Evolutionary conservation across 1,284 basidiomycete species (phyloP), one percentile per base, ranked within the genome.

Genomic region (Trametes versicolor): DNA sequence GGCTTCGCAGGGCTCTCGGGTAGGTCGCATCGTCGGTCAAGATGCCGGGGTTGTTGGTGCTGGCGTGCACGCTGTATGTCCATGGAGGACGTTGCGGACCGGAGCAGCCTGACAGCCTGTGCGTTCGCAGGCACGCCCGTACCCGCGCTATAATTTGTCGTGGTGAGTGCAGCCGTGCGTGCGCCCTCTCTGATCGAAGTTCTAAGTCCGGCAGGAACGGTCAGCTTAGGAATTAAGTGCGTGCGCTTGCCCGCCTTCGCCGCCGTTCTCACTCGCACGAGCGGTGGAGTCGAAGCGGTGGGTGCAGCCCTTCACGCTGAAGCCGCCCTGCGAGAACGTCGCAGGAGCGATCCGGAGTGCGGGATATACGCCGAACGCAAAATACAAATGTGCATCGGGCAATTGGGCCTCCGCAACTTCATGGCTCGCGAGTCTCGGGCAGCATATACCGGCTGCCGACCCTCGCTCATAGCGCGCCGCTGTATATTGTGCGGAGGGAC

Each of bases 21-120:
- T 27, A n/a, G 15, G 51, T 48, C 41, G 45, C 27, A 23, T 4
- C 45, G 25, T 62, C 61, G 61, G 61, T 57, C 61, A 62, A 57
- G 54, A 52, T 57, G 48, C 61, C 61, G 54, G 60, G n/a, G 36
- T 4, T 12, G 48, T 29, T 43, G 10, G 21, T 29, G 15, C 15
- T 47, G 27, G 29, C 29, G 29, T 32, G 29, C 37, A 39, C 10
- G 37, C 19, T 43, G 41, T 43, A 19, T 13, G 19, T 43, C 17
- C 34, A 23, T 25, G 29, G 41, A 39, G 32, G 41, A 27, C 21
- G 41, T 15, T 45, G 45, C 58, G 58, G 58, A 10, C 58, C 58
- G 58, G 37, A 60, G 21, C 47, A 36, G 57, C 41, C 48, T 34
- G 15, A 41, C 50, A 23, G 50, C 15, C 19, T 17, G 34, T 43